These are phyloP conservation scores for Russula foetens DNA, from an alignment of 768 basidiomycete genomes.

Conservation along the genomic window DNA sequence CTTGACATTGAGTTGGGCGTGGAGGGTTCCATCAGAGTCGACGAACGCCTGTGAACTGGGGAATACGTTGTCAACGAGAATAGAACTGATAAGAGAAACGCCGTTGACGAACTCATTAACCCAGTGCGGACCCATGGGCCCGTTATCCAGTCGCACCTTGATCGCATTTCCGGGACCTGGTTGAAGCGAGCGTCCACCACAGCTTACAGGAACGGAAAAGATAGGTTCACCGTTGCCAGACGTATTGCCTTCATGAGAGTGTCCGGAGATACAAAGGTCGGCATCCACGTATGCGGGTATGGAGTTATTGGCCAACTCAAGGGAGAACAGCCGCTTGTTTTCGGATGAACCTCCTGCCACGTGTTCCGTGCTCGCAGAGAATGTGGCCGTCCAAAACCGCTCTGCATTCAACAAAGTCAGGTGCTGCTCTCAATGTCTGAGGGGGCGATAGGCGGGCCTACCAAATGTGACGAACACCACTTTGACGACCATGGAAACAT, in stretches of 20 bases:
- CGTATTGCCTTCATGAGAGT: not conserved
- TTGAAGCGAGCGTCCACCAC: not conserved
- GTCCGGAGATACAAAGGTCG: constrained; percentile 35
- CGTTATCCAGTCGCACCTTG: not conserved
- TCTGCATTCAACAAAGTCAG: constrained; percentile 27
- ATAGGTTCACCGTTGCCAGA: not conserved
- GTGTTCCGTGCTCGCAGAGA: constrained; percentile 24
- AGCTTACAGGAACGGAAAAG: not conserved
- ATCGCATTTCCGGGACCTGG: constrained; percentile 2
- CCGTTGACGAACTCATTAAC: constrained; percentile 33
- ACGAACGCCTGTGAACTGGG: constrained; percentile 22
- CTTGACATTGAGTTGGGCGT: constrained; percentile 6
- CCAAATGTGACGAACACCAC: constrained; percentile 62
- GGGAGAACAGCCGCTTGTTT: constrained; percentile 34
- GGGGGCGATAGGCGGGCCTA: constrained; percentile 16
- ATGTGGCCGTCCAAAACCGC: constrained; percentile 49
- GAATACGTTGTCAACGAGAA: not conserved
- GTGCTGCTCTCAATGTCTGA: not conserved
- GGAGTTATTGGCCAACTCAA: constrained; percentile 47
- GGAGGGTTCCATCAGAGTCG: constrained; percentile 21
- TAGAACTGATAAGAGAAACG: not conserved
- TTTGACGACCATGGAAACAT: constrained; percentile 43
- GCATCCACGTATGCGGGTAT: constrained; percentile 52
- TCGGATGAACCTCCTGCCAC: constrained; percentile 5
- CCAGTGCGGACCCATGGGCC: constrained; percentile 6